These are phyloP conservation scores for Paecilomyces sp. DNA, from an alignment of 2,329 filamentous ascomycete genomes.

Conservation along the genomic window DNA sequence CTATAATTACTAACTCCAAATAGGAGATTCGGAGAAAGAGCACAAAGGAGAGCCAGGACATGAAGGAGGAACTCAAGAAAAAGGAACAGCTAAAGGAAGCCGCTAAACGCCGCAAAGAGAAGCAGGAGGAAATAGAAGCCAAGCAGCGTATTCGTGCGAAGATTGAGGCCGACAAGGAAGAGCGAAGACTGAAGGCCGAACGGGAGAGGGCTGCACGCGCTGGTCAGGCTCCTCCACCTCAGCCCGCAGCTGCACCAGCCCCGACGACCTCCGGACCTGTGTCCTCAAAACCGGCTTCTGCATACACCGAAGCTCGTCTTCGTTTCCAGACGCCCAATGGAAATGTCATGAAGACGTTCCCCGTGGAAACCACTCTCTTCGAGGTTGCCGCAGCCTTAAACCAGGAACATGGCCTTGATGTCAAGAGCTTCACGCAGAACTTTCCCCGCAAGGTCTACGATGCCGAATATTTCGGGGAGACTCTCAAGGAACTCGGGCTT, in stretches of 20 bases:
- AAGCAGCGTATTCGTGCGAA: conserved; percentile 86
- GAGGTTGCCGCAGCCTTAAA: conserved; percentile 76
- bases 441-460: conserved; percentile 80
- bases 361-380: conserved; percentile 84
- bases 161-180: conserved; percentile 91
- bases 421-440: conserved; percentile 73
- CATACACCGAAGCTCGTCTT: conserved; percentile 74
- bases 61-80: conserved; percentile 79
- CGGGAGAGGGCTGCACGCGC: conserved; percentile 78
- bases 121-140: conserved; percentile 73
- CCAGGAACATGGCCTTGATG: conserved; percentile 61
- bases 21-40: conserved; percentile 71
- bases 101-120: conserved; percentile 78
- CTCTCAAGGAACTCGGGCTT: conserved; percentile 83
- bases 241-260: conserved; percentile 37
- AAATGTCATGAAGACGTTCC: conserved; percentile 78
- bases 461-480: conserved; percentile 75
- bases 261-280: conserved; percentile 42
- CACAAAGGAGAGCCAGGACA: conserved; percentile 79
- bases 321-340: conserved; percentile 70
- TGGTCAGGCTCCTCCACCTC: conserved; percentile 52
- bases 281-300: conserved; percentile 56
- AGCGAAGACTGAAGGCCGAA: conserved; percentile 77
- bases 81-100: conserved; percentile 93
- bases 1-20: neutral